Percentiles rank a stretch among this genome's conserved stretches.
Conservation (phyloP, 257 asterid species). For the Primulina eburnea region DNA sequence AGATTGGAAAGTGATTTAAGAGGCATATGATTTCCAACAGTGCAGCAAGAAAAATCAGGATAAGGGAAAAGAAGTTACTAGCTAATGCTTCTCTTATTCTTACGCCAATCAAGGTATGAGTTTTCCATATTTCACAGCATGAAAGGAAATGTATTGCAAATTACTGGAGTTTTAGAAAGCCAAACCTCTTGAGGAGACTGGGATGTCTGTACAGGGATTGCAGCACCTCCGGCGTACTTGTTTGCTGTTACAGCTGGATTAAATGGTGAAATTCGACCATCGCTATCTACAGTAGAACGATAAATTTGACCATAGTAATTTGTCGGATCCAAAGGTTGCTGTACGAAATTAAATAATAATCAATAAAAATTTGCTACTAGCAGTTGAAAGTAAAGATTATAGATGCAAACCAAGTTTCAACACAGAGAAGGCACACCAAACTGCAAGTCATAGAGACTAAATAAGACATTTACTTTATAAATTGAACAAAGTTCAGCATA, state of each 20-base stretch:
- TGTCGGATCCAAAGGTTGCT: constrained; percentile 76
- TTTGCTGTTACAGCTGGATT: constrained; percentile 58
- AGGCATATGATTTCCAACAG: too few relatives aligned
- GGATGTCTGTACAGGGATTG: constrained; percentile 59
- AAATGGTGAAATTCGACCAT: constrained; percentile 79
- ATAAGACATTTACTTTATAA: neutral
- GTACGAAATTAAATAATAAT: constrained; percentile 39
- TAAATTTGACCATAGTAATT: constrained; percentile 71
- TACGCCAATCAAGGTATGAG: constrained; percentile 3
- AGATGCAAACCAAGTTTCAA: constrained; percentile 15
- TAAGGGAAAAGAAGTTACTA: neutral
- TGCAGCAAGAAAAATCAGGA: too few relatives aligned
- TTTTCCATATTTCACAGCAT: constrained; percentile 15
- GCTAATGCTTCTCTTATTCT: constrained; percentile 1
- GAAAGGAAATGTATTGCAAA: neutral
- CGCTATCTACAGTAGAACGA: constrained; percentile 58
- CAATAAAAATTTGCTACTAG: constrained; percentile 8
- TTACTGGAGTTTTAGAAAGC: constrained; percentile 18
- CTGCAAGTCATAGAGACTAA: neutral
- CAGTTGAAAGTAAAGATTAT: neutral
- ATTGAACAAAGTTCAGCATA: constrained; percentile 3
- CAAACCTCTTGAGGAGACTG: constrained; percentile 90
- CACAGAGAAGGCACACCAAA: constrained; percentile 12
- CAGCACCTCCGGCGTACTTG: constrained; percentile 63
- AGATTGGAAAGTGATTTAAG: too few relatives aligned